Base-by-base conservation (phyloP, 2,329 filamentous ascomycete genomes). In the Sphaerulina vaccinii region DNA sequence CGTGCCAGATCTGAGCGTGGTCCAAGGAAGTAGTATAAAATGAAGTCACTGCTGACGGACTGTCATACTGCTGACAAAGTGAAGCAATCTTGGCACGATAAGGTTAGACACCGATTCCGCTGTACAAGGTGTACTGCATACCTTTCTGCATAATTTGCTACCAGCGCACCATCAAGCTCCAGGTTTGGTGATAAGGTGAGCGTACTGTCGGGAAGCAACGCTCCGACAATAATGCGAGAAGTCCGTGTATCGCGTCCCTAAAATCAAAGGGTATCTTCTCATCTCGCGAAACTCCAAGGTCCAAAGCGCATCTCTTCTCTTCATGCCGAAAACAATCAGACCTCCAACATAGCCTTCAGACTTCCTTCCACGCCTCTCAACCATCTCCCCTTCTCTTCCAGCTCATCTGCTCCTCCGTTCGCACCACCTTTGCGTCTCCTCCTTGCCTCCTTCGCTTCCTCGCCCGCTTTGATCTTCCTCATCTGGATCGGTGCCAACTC, bases 371-470 rank as follows among this genome's bases (percentile, higher is more conserved):
- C 83, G 15, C 84, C 84, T 59, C 82, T 80, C 71, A 84, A 83
- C 88, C 88, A 92, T 59, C 87, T 76, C 5, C 85, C 88, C 61
- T 83, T 79, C 69, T 88, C 85, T 67, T 91, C 88, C 24, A 90
- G 68, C 62, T 91, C 86, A 62, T 90, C 87, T 36, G 83, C 80
- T 13, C 82, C 81, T 35, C 84, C 81, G 2, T 32, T 32, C 7
- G 35, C 45, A 5, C 84, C 85, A 4, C 78, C 68, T 62, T 89
- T 86, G 67, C 84, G 86, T 62, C 85, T 78, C 63, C 82, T 76
- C 68, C 78, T 80, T 10, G 87, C 87, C 62, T 91, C 87, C 59
- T 77, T 80, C n/a, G 87, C 87, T 13, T 86, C 84, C 19, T 81
- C 75, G 24, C 80, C 80, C 56, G 81, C 85, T 43, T 80, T 84